Evolutionary conservation across 441 rosid species (phyloP).

Genomic region (Gossypium aridum): DNA sequence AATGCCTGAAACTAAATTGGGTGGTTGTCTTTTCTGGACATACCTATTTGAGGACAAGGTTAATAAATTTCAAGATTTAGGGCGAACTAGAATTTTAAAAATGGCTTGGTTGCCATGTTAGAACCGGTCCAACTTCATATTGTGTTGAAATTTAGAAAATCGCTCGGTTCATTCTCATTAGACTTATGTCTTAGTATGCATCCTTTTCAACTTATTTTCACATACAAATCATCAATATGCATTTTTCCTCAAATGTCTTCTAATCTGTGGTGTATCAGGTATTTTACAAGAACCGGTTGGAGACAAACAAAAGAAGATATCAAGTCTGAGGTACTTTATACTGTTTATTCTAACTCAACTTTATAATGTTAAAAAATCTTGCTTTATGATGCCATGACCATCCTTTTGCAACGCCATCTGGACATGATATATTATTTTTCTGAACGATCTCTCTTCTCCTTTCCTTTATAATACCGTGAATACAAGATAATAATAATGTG

Average conservation of each 20-base stretch:
- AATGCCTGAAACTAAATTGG: background rate
- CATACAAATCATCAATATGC: background rate
- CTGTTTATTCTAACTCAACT: conserved; percentile 4
- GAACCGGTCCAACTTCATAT: background rate
- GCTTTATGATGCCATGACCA: background rate
- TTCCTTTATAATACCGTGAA: background rate
- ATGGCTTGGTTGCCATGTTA: background rate
- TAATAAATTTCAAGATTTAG: background rate
- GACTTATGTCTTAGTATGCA: background rate
- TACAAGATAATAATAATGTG: background rate
- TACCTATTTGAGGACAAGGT: background rate
- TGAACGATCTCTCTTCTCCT: background rate
- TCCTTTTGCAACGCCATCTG: background rate
- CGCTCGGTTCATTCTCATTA: background rate
- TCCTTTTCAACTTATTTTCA: conserved; percentile 2
- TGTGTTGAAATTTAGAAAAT: background rate
- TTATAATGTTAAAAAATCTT: background rate
- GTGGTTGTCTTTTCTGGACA: background rate
- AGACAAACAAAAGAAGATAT: conserved; percentile 78
- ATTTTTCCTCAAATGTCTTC: conserved; percentile 5
- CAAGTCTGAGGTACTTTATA: conserved; percentile 50
- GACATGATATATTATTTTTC: background rate
- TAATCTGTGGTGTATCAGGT: conserved; percentile 39
- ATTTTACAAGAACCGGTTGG: conserved; percentile 87
- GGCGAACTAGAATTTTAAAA: background rate